These are phyloP conservation scores for Colletotrichum tamarilloi DNA, from an alignment of 2,329 filamentous ascomycete species.

Conservation along the genomic window DNA sequence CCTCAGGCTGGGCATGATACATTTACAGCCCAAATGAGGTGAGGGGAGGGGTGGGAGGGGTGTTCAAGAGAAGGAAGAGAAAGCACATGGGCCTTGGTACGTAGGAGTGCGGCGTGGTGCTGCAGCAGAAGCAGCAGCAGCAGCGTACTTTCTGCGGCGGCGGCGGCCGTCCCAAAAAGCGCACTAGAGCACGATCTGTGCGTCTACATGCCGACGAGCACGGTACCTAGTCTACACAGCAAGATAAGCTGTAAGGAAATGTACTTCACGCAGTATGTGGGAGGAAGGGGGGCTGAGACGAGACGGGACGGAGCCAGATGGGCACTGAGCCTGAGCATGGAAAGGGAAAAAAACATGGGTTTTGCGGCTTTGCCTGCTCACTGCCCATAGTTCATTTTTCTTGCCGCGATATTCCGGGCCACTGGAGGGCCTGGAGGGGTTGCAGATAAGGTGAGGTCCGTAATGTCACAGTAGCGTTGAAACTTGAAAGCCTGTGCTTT, in stretches of 20 bases:
- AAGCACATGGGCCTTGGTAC: neutral
- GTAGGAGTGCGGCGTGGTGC: neutral
- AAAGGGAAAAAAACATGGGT: neutral
- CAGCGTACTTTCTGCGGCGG: constrained; percentile 14
- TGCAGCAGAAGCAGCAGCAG: neutral
- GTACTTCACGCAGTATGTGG: neutral
- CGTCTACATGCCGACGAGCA: constrained; percentile 9
- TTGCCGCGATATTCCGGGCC: neutral
- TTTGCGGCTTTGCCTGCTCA: neutral
- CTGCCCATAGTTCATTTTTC: neutral
- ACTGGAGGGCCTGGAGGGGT: neutral
- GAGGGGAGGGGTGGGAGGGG: too few relatives aligned
- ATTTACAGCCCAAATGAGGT: neutral
- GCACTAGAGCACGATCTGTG: constrained; percentile 22
- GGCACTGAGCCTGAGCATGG: neutral
- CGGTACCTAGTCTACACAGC: too few relatives aligned
- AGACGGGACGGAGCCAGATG: neutral
- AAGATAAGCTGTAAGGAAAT: too few relatives aligned
- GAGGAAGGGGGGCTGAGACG: neutral
- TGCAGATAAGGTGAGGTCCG: constrained; percentile 27
- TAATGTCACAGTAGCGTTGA: constrained; percentile 24
- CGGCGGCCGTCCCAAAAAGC: constrained; percentile 11
- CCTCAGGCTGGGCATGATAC: neutral
- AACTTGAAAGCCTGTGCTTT: neutral
- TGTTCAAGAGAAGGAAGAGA: neutral